Evolutionary conservation across 2,329 filamentous ascomycete species (phyloP), one percentile per base, ranked within the genome.

Genomic region (Neonectria sp.): DNA sequence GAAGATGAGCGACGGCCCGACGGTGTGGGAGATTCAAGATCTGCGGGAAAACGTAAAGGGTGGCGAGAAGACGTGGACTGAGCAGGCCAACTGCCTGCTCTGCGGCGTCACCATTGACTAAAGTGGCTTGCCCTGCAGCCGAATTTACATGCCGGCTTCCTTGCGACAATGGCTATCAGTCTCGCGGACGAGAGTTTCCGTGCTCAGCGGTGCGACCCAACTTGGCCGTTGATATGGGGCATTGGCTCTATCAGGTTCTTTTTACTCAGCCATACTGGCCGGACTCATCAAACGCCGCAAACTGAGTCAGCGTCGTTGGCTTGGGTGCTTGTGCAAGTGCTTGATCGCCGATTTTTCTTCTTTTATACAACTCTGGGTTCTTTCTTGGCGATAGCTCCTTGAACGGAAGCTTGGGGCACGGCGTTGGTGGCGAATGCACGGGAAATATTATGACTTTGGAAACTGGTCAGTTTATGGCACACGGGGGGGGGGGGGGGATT

Each of bases 41-140:
- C 77, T 89, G 52, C 82, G 88, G 53, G 74, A 82, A 33, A 79
- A 81, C 11, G 78, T 89, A 7, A 75, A 76, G 2, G 86, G 83
- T 11, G 86, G 86, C 3, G 83, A 84, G 35, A 88, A 86, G 76
- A 80, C 78, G 11, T 90, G 88, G 88, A 84, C 81, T 12, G 86
- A 89, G 74, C 82, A 82, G 37, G 79, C 77, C 4, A 62, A 80
- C 55, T 90, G 88, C 68, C 80, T 89, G 40, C 73, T 87, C 46
- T 90, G 88, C 73, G 79, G 79, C 25, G 73, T 79, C n/a, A 78
- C 79, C 49, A 85, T 89, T 64, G 82, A 86, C 61, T 86, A 79
- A 79, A 33, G 25, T 35, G 33, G 37, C 45, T 43, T 56, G 31
- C 9, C 9, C 21, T 9, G 9, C 3, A 37, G 24, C 11, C 27